phyloP scores from a whole-genome alignment of 441 rosid species.

The Metrosideros polymorpha region DNA sequence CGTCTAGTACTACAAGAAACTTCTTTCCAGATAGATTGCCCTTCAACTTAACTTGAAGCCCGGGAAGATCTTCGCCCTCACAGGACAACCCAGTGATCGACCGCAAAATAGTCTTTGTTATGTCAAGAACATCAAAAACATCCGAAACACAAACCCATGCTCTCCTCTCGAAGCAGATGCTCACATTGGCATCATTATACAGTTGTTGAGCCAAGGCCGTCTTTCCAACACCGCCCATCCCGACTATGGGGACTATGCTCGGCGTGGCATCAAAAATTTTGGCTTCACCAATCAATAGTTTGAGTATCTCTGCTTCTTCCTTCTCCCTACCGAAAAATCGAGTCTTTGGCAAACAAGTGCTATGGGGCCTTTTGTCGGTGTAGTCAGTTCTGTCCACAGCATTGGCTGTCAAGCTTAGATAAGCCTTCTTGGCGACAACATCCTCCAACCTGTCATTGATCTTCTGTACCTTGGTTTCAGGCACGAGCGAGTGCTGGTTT shows the following conservation, averaged over 20 bases:
- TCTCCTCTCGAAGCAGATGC: fast-evolving
- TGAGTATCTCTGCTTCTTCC: fast-evolving
- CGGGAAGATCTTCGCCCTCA: fast-evolving
- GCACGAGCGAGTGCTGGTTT: fast-evolving
- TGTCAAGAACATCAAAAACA: neutral
- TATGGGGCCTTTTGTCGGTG: neutral
- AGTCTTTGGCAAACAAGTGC: fast-evolving
- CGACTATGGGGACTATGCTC: neutral
- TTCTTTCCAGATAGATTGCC: fast-evolving
- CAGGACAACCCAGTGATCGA: fast-evolving
- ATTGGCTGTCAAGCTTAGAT: neutral
- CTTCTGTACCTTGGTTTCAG: neutral
- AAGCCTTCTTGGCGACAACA: fast-evolving
- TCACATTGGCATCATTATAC: fast-evolving
- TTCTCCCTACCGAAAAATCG: neutral
- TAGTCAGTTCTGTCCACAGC: fast-evolving
- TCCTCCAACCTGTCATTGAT: neutral
- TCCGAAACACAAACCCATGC: neutral
- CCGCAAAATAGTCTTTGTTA: neutral
- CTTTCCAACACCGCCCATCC: neutral
- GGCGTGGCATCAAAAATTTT: fast-evolving
- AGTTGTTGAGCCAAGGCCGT: fast-evolving
- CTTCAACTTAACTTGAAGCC: neutral
- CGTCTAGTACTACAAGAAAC: neutral
- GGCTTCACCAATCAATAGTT: fast-evolving